Evolutionary conservation across 164 flowering plant genomes (phyloP), one percentile per base, ranked within the genome.

Genomic region (Vitis cinerea): DNA sequence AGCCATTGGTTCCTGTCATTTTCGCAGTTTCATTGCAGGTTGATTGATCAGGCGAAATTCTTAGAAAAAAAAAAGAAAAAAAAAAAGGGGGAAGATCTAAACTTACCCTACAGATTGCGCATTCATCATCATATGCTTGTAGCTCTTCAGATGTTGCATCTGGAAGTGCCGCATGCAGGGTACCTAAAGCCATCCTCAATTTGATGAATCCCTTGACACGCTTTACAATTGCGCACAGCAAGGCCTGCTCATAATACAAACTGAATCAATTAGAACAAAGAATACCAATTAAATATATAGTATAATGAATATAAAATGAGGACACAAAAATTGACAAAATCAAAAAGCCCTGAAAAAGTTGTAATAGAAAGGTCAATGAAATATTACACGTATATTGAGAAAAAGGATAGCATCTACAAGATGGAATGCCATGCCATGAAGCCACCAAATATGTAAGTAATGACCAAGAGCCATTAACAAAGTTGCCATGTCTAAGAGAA

Each of bases 391-490:
- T 67, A 90, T 82, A 72, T 90, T 91, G 16, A 95, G 80, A 72
- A 91, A 91, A 71, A 95, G 90, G 75, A 95, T 81, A 10, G 86
- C 97, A 87, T 95, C 99, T 66, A 90, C 85, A 60, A 93, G 87
- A 80, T 93, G 96, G 80, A 95, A 91, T n/a, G 95, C 85, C 94
- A 93, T 87, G 80, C 99, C 99, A 80, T 83, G 97, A 76, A 95
- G 99, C 93, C 94, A 88, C 99, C 99, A 95, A 64, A 95, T 89
- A 69, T 85, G 80, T 74, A 90, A 49, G 68, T 93, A 89, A 80
- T 95, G 99, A 73, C 92, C 92, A 61, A 91, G 85, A 61, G 97
- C 99, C 95, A 84, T 91, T 53, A 88, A 72, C 81, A 91, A 77
- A 48, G 98, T 89, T 86, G 91, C 82, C 87, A 95, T 78, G 80